These are phyloP conservation scores for Cryptococcus depauperatus DNA, from an alignment of 1,284 basidiomycete species.

Conservation along the genomic window DNA sequence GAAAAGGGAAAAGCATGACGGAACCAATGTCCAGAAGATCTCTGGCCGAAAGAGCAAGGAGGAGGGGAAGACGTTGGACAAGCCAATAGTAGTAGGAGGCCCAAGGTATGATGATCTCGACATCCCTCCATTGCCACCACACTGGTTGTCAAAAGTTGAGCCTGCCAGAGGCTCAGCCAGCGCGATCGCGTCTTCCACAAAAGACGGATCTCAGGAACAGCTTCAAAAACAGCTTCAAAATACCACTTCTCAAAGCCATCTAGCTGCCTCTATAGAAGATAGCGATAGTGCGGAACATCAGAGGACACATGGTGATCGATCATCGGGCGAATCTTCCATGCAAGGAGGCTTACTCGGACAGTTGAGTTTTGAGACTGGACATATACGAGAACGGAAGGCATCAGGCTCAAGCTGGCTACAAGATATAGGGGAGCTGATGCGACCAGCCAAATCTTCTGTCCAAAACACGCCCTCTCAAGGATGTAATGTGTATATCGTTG, in stretches of 20 bases:
- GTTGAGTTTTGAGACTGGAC: slow-evolving; percentile 17
- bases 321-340: slow-evolving; percentile 6
- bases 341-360: slow-evolving; percentile 24
- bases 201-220: too few relatives aligned
- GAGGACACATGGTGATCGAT: background rate
- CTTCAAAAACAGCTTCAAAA: too few relatives aligned
- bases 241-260: background rate
- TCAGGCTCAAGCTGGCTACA: background rate
- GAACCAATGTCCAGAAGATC: background rate
- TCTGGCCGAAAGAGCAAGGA: background rate
- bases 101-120: slow-evolving; percentile 5
- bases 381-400: background rate
- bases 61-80: slow-evolving; percentile 5
- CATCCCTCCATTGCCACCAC: too few relatives aligned
- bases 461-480: background rate
- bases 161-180: too few relatives aligned
- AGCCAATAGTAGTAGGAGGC: background rate
- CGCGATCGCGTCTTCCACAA: too few relatives aligned
- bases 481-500: too few relatives aligned
- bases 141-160: too few relatives aligned
- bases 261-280: too few relatives aligned
- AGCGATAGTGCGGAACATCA: background rate
- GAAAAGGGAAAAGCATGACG: slow-evolving; percentile 3
- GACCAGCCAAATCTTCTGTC: too few relatives aligned
- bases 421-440: background rate